Percentiles rank a stretch among this genome's conserved stretches.
phyloP scores from a whole-genome alignment of 352 stramenopile species.

The Plasmopara halstedii region DNA sequence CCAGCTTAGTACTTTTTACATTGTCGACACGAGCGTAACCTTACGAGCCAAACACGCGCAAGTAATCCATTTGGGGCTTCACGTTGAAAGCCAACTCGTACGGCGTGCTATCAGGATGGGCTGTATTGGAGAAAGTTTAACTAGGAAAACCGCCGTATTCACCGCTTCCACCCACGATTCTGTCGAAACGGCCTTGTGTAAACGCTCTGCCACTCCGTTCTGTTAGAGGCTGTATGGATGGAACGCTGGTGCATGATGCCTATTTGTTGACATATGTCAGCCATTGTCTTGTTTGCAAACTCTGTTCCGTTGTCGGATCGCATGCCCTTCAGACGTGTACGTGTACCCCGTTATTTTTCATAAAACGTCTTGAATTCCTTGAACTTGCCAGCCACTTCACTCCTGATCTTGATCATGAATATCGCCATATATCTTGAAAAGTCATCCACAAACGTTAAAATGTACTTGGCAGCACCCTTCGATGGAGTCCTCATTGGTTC shows the following conservation, averaged over 20 bases:
- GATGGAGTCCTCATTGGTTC: background rate
- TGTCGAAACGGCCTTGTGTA: too few relatives aligned
- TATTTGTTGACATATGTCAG: background rate
- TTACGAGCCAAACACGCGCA: background rate
- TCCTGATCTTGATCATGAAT: background rate
- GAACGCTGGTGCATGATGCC: background rate
- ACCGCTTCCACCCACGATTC: too few relatives aligned
- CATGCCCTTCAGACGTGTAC: background rate
- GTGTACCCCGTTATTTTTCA: background rate
- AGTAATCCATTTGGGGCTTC: background rate
- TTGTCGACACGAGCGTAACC: slow-evolving; percentile 1
- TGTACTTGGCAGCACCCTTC: background rate
- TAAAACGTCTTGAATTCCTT: background rate
- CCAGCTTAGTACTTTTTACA: slow-evolving; percentile 2
- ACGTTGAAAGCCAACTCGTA: background rate
- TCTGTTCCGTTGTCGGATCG: too few relatives aligned
- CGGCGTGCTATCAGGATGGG: too few relatives aligned
- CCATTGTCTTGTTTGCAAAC: too few relatives aligned
- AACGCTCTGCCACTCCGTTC: background rate
- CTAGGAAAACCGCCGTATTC: too few relatives aligned
- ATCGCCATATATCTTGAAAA: background rate
- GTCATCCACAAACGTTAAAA: background rate
- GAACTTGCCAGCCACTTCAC: too few relatives aligned
- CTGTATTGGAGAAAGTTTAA: background rate
- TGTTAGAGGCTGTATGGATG: background rate